Base-by-base conservation (phyloP, 169 alveolate species). In the Miamiensis avidus region DNA sequence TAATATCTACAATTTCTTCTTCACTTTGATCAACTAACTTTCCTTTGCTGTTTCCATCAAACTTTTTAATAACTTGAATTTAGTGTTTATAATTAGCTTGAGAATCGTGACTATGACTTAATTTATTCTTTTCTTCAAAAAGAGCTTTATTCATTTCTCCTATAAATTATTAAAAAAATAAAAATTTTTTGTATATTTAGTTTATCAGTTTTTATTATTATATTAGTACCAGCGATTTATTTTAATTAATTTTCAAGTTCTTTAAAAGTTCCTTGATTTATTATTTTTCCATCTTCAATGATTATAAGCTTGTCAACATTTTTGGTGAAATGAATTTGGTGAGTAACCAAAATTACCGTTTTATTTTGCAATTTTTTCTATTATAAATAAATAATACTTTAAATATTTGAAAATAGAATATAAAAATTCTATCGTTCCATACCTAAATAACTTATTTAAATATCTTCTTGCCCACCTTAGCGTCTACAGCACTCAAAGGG, bases 401-500 rank as follows among this genome's bases (percentile, higher is more conserved):
- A n/a, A n/a, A n/a, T n/a, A n/a, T n/a, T n/a, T n/a, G n/a, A n/a
- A n/a, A n/a, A n/a, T n/a, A n/a, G n/a, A n/a, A n/a, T n/a, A n/a
- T n/a, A n/a, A n/a, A n/a, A n/a, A n/a, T n/a, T n/a, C n/a, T n/a
- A n/a, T n/a, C n/a, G n/a, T 33, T 32, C n/a, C 31, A 25, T 84
- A 74, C 89, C 32, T 79, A 65, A 29, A 84, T 84, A 0, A 34
- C 84, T 29, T 88, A 86, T 72, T 87, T 87, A 84, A 91, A 88
- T 34, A 93, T 78, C 79, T 90, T 86, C 81, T 89, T 88, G 6
- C 95, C 97, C 31, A 93, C 95, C 29, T 89, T 83, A 6, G 93
- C 82, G 89, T 95, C 98, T 74, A 95, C 87, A n/a, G 98, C 96
- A 64, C 93, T 85, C 69, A 94, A 81, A 25, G 96, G 96, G 83